phyloP scores from a whole-genome alignment of 352 stramenopile species.

The Pythium coloratum region DNA sequence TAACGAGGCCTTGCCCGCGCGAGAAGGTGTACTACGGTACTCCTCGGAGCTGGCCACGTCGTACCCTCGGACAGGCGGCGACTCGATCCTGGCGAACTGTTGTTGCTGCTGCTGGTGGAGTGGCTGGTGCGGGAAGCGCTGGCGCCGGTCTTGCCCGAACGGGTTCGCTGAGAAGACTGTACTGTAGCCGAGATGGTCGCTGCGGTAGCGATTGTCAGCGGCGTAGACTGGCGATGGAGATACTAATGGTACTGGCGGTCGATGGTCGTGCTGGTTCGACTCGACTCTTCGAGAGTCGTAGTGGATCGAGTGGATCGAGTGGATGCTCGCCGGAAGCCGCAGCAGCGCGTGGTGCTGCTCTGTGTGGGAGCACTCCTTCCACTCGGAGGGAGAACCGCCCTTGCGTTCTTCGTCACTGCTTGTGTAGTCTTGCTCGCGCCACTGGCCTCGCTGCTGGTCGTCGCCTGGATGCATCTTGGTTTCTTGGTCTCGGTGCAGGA shows the following conservation, averaged over 20 bases:
- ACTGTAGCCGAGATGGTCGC: conserved; percentile 5
- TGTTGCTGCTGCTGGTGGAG: conserved; percentile 1
- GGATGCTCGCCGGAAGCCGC: conserved; percentile 2
- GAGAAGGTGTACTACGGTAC: conserved; percentile 8
- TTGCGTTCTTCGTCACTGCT: conserved; percentile 13
- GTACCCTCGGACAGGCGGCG: not conserved
- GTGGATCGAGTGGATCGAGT: conserved; percentile 10
- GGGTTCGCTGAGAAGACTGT: conserved; percentile 10
- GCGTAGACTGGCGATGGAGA: conserved; percentile 7
- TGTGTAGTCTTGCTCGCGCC: conserved; percentile 2
- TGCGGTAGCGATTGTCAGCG: not conserved
- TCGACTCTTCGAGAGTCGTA: conserved; percentile 18
- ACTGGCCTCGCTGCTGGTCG: not conserved
- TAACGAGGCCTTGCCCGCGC: conserved; percentile 30
- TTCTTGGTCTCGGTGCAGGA: not conserved
- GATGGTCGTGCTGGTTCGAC: conserved; percentile 13
- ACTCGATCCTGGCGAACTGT: not conserved
- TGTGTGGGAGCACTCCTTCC: conserved; percentile 10
- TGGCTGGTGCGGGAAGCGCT: conserved; percentile 17
- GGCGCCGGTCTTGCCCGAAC: conserved; percentile 4
- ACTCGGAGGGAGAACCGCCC: not conserved
- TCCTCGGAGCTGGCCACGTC: conserved; percentile 4
- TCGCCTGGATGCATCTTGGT: conserved; percentile 18
- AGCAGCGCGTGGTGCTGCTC: conserved; percentile 9
- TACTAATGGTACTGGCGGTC: not conserved